Percentiles rank a stretch among this genome's conserved stretches.
Evolutionary conservation across 2,329 filamentous ascomycete genomes (phyloP).

Genomic region (Colletotrichum nymphaeae): DNA sequence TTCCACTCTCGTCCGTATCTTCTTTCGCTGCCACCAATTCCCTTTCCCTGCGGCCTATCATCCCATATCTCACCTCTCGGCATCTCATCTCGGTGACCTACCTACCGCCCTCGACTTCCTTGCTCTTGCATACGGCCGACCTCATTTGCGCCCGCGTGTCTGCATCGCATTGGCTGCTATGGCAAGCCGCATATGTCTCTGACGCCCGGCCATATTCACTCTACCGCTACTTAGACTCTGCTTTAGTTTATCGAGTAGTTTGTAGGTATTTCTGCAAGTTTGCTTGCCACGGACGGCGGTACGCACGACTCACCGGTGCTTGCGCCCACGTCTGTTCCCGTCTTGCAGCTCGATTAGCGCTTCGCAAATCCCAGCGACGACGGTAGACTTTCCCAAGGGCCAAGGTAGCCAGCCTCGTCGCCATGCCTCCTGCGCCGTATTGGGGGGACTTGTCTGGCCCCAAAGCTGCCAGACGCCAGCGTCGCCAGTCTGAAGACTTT

Average conservation of each 20-base stretch:
- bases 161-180: constrained; percentile 57
- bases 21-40: neutral
- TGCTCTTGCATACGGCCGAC: constrained; percentile 24
- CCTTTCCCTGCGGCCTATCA: neutral
- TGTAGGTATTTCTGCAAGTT: constrained; percentile 8
- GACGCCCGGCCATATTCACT: constrained; percentile 34
- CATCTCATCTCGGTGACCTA: constrained; percentile 22
- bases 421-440: constrained; percentile 52
- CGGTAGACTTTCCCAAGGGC: constrained; percentile 40
- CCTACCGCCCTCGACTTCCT: constrained; percentile 15
- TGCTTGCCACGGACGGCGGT: constrained; percentile 20
- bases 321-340: constrained; percentile 20
- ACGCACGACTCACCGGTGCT: constrained; percentile 18
- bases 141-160: constrained; percentile 49
- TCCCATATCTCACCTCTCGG: constrained; percentile 5
- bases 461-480: constrained; percentile 35
- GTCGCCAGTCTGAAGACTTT: constrained; percentile 36
- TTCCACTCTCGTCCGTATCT: neutral
- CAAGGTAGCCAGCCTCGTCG: constrained; percentile 41
- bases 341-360: constrained; percentile 31
- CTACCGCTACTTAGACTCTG: constrained; percentile 25
- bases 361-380: constrained; percentile 35
- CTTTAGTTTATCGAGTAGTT: constrained; percentile 27
- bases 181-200: constrained; percentile 37
- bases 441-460: constrained; percentile 59